Conservation (phyloP, 2,329 filamentous ascomycete genomes). For the Furcasterigmium sp. region DNA sequence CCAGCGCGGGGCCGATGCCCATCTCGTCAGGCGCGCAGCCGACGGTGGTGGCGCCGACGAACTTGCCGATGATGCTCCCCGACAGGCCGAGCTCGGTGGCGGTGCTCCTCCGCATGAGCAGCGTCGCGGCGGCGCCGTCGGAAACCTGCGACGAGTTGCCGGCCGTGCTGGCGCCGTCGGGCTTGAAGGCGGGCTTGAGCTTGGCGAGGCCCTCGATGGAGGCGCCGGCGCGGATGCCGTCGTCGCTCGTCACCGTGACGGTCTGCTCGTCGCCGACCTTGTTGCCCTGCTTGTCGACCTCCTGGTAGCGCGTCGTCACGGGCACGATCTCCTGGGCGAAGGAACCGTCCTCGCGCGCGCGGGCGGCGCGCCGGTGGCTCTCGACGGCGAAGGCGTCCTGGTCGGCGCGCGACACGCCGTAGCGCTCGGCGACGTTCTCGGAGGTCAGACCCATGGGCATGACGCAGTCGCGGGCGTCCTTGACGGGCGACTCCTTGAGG, state of each 20-base stretch:
- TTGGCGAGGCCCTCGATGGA: constrained; percentile 65
- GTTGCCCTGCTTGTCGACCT: constrained; percentile 55
- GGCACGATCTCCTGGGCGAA: constrained; percentile 79
- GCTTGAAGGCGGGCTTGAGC: constrained; percentile 81
- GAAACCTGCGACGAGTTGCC: constrained; percentile 84
- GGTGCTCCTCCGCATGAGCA: constrained; percentile 81
- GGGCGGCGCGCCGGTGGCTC: constrained; percentile 67
- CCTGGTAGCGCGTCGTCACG: constrained; percentile 65
- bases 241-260: constrained; percentile 70
- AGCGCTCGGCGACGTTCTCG: constrained; percentile 80
- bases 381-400: constrained; percentile 79
- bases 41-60: constrained; percentile 68
- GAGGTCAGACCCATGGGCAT: constrained; percentile 92
- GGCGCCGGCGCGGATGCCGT: constrained; percentile 70
- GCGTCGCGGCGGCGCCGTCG: constrained; percentile 77
- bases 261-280: constrained; percentile 50
- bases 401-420: constrained; percentile 66
- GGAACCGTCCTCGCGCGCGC: constrained; percentile 61
- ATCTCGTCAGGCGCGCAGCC: constrained; percentile 89
- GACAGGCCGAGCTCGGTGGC: constrained; percentile 68
- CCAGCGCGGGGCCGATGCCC: constrained; percentile 83
- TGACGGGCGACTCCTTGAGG: constrained; percentile 55
- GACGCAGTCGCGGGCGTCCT: constrained; percentile 78
- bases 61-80: constrained; percentile 71
- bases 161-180: constrained; percentile 72